Conservation (phyloP, 805 yeast genomes). For the Metschnikowia koreensis region DNA sequence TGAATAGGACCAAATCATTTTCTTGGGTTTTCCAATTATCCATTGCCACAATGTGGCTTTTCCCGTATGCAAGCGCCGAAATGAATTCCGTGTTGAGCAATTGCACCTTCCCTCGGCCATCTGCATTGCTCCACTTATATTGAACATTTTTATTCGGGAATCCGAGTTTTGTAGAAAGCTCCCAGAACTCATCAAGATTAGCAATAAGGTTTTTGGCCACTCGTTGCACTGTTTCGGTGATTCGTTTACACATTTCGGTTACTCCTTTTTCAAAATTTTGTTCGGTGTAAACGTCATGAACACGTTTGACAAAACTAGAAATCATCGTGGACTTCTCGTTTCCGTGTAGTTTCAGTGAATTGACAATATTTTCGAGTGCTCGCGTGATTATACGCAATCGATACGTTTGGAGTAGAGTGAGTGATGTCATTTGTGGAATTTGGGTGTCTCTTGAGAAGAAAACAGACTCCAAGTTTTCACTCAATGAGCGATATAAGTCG, state of each 20-base stretch:
- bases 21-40: constrained; percentile 23
- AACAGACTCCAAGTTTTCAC: constrained; percentile 16
- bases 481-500: constrained; percentile 21
- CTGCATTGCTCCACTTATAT: constrained; percentile 23
- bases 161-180: constrained; percentile 27
- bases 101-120: constrained; percentile 24
- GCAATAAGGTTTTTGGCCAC: constrained; percentile 13
- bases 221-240: constrained; percentile 25
- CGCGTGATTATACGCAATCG: constrained; percentile 21
- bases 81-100: constrained; percentile 28
- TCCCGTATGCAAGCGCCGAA: constrained; percentile 20
- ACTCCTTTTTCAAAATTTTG: constrained; percentile 24
- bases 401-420: constrained; percentile 21
- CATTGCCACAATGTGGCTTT: constrained; percentile 20
- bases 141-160: constrained; percentile 24
- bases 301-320: constrained; percentile 20
- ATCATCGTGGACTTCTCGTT: constrained; percentile 18
- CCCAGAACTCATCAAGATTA: constrained; percentile 19
- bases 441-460: constrained; percentile 19
- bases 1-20: constrained; percentile 24
- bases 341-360: not conserved
- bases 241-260: constrained; percentile 30
- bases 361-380: constrained; percentile 21
- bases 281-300: constrained; percentile 29
- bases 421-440: constrained; percentile 19